Base-by-base conservation (phyloP, 106 monocot genomes). In the Dioscorea dumetorum region DNA sequence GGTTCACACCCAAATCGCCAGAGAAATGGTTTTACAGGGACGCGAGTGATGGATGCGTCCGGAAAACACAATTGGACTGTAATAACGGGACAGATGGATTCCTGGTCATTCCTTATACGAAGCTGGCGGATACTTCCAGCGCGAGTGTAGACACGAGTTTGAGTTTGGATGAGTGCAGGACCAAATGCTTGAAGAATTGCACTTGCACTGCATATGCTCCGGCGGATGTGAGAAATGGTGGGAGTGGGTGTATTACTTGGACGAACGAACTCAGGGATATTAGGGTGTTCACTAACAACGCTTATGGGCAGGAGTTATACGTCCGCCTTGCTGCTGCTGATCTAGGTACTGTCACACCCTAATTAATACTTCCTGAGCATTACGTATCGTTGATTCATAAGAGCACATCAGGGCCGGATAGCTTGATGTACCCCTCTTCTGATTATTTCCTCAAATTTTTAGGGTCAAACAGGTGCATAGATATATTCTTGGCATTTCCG, bases 91-190 rank as follows among this genome's bases (percentile, higher is more conserved):
- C 74, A 0, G 84, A 84, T 63, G 84, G 78, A 11, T 88, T 84
- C 33, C 16, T 70, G 64, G 20, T 17, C 19, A 52, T 75, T 58
- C 9, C 20, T 1, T 34, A 51, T 0, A 65, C 63, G 58, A 78
- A 76, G 67, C 58, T 88, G 63, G 84, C 88, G 14, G 88, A 84
- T 50, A 78, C 84, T 24, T 61, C 61, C 32, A 68, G 32, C 22
- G 22, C 67, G 1, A 68, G 60, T 9, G 61, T 68, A 33, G 6
- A 68, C 52, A 22, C 14, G 52, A 31, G 32, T 7, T 33, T 75
- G 68, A 62, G 60, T n/a, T 17, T 75, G 13, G 50, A 12, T 3
- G 61, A 67, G 0, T 75, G 75, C 68, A 67, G n/a, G 50, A 19
- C 18, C 12, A 11, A 1, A 18, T 75, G 75, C 50, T 22, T 61